Conservation (phyloP, 441 rosid species). For the Pelargonium fulgidum region DNA sequence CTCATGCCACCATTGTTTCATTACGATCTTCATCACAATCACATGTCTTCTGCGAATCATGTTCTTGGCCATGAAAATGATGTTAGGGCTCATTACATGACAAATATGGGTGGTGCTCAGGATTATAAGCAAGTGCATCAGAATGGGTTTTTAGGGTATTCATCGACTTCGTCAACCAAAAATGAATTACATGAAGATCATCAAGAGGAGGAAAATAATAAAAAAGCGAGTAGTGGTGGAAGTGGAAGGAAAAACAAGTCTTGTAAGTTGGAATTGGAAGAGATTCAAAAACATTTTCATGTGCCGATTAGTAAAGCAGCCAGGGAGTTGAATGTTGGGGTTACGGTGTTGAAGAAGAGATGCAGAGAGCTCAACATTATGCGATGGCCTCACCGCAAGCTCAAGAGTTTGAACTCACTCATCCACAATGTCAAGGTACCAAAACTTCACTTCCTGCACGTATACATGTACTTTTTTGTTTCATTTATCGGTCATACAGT, state of each 20-base stretch:
- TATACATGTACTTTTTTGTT: not conserved
- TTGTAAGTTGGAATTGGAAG: not conserved
- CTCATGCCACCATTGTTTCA: too few relatives aligned
- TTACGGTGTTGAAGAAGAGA: constrained; percentile 58
- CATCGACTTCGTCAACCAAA: not conserved
- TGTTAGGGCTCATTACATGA: too few relatives aligned
- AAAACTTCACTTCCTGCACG: not conserved
- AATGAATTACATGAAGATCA: not conserved
- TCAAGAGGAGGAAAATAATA: not conserved
- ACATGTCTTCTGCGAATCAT: too few relatives aligned
- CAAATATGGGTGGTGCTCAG: too few relatives aligned
- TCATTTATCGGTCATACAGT: not conserved
- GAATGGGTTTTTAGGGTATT: not conserved
- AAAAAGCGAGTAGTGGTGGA: not conserved
- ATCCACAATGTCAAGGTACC: constrained; percentile 49
- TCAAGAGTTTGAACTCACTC: constrained; percentile 56
- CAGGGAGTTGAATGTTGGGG: constrained; percentile 53
- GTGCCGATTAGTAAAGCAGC: constrained; percentile 59
- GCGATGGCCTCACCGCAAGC: constrained; percentile 80
- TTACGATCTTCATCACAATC: too few relatives aligned
- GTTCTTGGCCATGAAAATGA: too few relatives aligned
- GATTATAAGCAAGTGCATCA: not conserved
- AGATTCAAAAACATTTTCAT: constrained; percentile 26
- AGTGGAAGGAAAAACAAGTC: not conserved
- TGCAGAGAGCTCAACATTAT: constrained; percentile 60